These are phyloP conservation scores for Leccinum fuscescens DNA, from an alignment of 1,284 basidiomycete species.

Conservation along the genomic window DNA sequence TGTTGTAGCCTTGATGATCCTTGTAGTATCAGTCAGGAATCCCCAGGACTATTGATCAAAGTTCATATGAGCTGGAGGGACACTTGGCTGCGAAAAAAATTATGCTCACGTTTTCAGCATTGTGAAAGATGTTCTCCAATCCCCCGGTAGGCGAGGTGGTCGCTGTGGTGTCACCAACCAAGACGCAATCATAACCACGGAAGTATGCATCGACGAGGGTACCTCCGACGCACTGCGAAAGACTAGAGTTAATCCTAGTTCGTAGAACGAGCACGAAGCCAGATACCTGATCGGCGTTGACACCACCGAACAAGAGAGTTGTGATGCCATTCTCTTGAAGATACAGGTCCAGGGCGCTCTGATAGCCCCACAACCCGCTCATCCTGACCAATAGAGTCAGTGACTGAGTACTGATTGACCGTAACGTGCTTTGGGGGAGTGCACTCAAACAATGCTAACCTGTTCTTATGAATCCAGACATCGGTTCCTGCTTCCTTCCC, in stretches of 20 bases:
- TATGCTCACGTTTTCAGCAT: constrained; percentile 49
- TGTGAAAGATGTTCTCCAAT: constrained; percentile 57
- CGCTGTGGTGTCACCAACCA: constrained; percentile 56
- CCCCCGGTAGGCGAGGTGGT: constrained; percentile 63
- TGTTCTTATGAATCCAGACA: constrained; percentile 72
- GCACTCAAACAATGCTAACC: constrained; percentile 36
- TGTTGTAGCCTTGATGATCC: constrained; percentile 31
- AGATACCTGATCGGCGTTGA: constrained; percentile 64
- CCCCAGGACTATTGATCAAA: constrained; percentile 48
- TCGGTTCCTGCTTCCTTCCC: constrained; percentile 57
- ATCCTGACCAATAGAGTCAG: constrained; percentile 41
- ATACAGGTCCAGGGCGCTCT: constrained; percentile 57
- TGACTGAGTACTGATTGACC: neutral
- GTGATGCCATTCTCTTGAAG: constrained; percentile 61
- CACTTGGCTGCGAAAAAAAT: neutral
- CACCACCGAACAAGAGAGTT: constrained; percentile 62
- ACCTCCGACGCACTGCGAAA: constrained; percentile 58
- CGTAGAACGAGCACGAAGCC: neutral
- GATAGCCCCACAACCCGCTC: constrained; percentile 66
- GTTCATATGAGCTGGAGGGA: constrained; percentile 6
- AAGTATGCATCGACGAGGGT: constrained; percentile 64
- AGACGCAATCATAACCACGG: constrained; percentile 60
- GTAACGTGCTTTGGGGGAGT: neutral
- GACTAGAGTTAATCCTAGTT: neutral
- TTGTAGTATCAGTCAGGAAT: constrained; percentile 54